These are phyloP conservation scores for Mucor plumbeus DNA, from an alignment of 371 early-diverging fungal genomes.

Conservation along the genomic window DNA sequence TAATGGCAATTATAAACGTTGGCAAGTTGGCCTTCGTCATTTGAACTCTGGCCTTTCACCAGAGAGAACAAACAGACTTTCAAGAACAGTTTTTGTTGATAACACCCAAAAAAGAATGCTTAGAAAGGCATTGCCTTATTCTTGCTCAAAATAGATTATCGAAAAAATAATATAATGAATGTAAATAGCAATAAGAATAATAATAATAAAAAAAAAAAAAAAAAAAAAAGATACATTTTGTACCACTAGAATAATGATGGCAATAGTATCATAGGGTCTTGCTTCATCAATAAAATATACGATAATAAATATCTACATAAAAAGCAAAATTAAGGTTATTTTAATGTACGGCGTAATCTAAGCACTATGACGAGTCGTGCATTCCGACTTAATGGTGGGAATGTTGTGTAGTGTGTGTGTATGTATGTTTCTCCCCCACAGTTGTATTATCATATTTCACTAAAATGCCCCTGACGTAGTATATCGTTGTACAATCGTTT, in stretches of 20 bases:
- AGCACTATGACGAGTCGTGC: too few relatives aligned
- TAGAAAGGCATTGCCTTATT: constrained; percentile 54
- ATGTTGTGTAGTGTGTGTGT: too few relatives aligned
- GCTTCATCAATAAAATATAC: too few relatives aligned
- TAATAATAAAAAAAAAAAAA: too few relatives aligned
- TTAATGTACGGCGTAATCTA: too few relatives aligned
- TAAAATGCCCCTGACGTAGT: constrained; percentile 9
- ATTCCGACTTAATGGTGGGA: too few relatives aligned
- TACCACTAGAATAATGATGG: too few relatives aligned
- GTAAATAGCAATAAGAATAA: neutral
- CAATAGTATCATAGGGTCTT: too few relatives aligned
- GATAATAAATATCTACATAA: too few relatives aligned
- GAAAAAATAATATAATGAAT: neutral
- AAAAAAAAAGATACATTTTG: too few relatives aligned
- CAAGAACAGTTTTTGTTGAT: constrained; percentile 37
- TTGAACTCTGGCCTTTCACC: constrained; percentile 51
- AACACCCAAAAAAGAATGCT: constrained; percentile 55
- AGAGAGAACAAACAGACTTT: constrained; percentile 52
- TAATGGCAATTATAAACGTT: constrained; percentile 55
- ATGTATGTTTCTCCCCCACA: neutral
- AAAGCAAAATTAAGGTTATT: too few relatives aligned
- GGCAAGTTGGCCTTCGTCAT: constrained; percentile 57
- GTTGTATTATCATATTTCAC: neutral
- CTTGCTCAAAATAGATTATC: constrained; percentile 22
- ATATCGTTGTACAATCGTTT: neutral